phyloP scores from a whole-genome alignment of 2,329 filamentous ascomycete genomes.

The Fusarium praegraminearum region DNA sequence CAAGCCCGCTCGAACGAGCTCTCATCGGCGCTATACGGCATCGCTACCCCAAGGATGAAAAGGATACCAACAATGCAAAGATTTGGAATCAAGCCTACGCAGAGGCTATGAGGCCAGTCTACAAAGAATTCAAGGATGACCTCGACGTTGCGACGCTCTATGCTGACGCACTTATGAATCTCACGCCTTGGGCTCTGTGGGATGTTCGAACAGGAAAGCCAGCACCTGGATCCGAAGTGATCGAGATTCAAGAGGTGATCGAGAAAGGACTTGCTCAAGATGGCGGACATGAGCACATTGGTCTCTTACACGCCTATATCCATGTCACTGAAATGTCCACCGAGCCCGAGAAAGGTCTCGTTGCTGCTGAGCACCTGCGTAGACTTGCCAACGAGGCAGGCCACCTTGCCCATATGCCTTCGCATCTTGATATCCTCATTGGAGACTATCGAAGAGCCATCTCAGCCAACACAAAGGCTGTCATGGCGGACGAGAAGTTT shows the following conservation, averaged over 20 bases:
- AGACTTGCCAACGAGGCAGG: slow-evolving; percentile 75
- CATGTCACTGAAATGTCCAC: slow-evolving; percentile 82
- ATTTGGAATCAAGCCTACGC: slow-evolving; percentile 50
- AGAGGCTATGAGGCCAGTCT: slow-evolving; percentile 51
- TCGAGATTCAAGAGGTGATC: slow-evolving; percentile 52
- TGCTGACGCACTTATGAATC: slow-evolving; percentile 58
- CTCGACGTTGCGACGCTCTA: slow-evolving; percentile 49
- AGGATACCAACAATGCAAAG: slow-evolving; percentile 57
- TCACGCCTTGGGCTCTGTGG: slow-evolving; percentile 58
- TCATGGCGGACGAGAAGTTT: slow-evolving; percentile 74
- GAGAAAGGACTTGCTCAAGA: slow-evolving; percentile 62
- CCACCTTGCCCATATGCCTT: slow-evolving; percentile 79
- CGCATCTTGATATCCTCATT: slow-evolving; percentile 77
- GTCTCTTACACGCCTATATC: slow-evolving; percentile 80
- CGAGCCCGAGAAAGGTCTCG: slow-evolving; percentile 69
- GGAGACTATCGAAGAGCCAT: slow-evolving; percentile 77
- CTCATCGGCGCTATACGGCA: slow-evolving; percentile 72
- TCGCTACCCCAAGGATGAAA: slow-evolving; percentile 67
- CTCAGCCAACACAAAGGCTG: slow-evolving; percentile 69
- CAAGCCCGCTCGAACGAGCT: slow-evolving; percentile 63
- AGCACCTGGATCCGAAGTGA: slow-evolving; percentile 50
- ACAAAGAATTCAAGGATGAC: slow-evolving; percentile 53
- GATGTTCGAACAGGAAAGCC: slow-evolving; percentile 51
- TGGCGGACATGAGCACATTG: slow-evolving; percentile 68
- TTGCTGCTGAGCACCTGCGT: slow-evolving; percentile 70